phyloP scores from a whole-genome alignment of 2,329 filamentous ascomycete genomes.

The Thermothelomyces thermophilus region DNA sequence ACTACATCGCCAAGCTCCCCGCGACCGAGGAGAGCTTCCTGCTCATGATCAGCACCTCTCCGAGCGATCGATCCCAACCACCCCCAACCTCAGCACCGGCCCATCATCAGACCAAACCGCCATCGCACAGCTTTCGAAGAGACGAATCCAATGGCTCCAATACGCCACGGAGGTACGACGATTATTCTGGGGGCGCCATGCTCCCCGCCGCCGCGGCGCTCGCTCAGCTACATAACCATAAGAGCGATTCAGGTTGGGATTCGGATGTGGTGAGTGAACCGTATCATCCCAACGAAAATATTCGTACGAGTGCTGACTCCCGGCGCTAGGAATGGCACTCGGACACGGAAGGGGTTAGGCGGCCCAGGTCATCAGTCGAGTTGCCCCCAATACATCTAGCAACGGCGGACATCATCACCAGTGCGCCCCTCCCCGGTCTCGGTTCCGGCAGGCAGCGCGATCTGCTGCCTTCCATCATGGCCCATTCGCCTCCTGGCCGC shows the following conservation, averaged over 20 bases:
- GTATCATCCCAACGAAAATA: background rate
- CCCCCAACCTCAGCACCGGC: slow-evolving; percentile 32
- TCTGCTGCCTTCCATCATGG: slow-evolving; percentile 74
- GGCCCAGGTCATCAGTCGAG: slow-evolving; percentile 63
- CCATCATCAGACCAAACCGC: slow-evolving; percentile 39
- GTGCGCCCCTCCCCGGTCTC: slow-evolving; percentile 63
- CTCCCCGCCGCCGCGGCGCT: slow-evolving; percentile 76
- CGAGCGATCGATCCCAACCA: slow-evolving; percentile 36
- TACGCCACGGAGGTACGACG: slow-evolving; percentile 63
- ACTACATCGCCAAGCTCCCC: slow-evolving; percentile 96
- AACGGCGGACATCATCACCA: slow-evolving; percentile 60
- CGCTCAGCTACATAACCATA: slow-evolving; percentile 73
- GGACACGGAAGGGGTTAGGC: slow-evolving; percentile 59
- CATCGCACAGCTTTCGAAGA: slow-evolving; percentile 57
- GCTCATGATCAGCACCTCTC: slow-evolving; percentile 90
- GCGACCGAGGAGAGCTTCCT: slow-evolving; percentile 97
- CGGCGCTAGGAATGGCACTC: slow-evolving; percentile 60
- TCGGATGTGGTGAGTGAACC: slow-evolving; percentile 59
- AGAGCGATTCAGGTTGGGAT: slow-evolving; percentile 70
- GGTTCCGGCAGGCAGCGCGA: slow-evolving; percentile 60
- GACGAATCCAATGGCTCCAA: slow-evolving; percentile 61
- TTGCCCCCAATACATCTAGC: slow-evolving; percentile 60
- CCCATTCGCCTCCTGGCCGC: slow-evolving; percentile 74
- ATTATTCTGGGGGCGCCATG: slow-evolving; percentile 58
- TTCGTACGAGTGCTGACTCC: slow-evolving; percentile 11